These are phyloP conservation scores for Thamnidium elegans DNA, from an alignment of 192 early-diverging fungal genomes.

Conservation along the genomic window DNA sequence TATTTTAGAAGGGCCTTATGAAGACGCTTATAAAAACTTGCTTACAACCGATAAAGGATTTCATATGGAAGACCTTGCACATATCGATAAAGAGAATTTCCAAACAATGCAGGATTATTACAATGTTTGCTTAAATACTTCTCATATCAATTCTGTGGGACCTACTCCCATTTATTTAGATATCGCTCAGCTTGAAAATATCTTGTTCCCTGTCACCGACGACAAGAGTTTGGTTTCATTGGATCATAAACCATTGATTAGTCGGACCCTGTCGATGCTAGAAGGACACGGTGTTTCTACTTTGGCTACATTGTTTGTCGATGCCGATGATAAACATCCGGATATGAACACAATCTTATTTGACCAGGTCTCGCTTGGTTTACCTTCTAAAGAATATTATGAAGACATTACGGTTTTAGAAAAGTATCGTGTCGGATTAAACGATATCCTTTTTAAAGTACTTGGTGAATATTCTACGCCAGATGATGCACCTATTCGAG, in stretches of 20 bases:
- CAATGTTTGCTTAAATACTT: conserved; percentile 51
- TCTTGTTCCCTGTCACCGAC: conserved; percentile 12
- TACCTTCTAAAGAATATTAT: conserved; percentile 71
- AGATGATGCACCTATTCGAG: conserved; percentile 47
- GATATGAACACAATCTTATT: conserved; percentile 47
- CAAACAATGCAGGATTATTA: conserved; percentile 56
- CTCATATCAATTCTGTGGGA: conserved; percentile 35
- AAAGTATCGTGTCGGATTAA: conserved; percentile 41
- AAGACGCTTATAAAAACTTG: conserved; percentile 17
- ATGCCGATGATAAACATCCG: conserved; percentile 58
- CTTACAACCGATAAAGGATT: conserved; percentile 16
- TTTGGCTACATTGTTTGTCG: conserved; percentile 49
- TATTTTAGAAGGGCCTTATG: conserved; percentile 50
- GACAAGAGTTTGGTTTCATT: neutral
- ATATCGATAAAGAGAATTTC: conserved; percentile 50
- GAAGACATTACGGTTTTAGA: conserved; percentile 41
- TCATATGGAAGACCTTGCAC: conserved; percentile 25
- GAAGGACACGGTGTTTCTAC: conserved; percentile 3
- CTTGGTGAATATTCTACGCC: conserved; percentile 30
- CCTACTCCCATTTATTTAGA: conserved; percentile 39
- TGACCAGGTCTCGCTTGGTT: conserved; percentile 47
- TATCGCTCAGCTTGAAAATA: conserved; percentile 31
- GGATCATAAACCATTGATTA: neutral
- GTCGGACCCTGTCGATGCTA: neutral
- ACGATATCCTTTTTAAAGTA: conserved; percentile 39